Evolutionary conservation across 768 basidiomycete species (phyloP), one percentile per base, ranked within the genome.

Genomic region (Hericium alpestre): DNA sequence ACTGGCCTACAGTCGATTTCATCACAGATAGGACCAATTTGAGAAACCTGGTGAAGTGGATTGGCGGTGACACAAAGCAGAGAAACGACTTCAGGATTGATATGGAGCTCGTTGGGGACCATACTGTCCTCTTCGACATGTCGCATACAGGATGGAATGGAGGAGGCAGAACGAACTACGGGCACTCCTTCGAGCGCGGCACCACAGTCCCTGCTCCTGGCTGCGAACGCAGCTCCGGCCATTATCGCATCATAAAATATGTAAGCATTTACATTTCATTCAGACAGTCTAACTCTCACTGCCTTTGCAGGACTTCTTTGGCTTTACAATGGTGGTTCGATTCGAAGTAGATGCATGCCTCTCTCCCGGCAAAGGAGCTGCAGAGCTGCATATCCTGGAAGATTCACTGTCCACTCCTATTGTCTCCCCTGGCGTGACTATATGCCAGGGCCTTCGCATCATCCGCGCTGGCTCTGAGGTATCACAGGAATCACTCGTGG

Each of bases 41-140:
- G 16, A 75, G 86, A 22, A 86, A 86, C 65, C 70, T 89, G 46
- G 63, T 83, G 22, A 73, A 81, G 32, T 86, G 81, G 82, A 72
- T 78, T n/a, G 61, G 62, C 13, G 65, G 64, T 18, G 23, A 23
- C 23, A 71, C 69, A 20, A 69, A 67, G 7, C 59, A 64, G n/a
- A 23, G 64, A 69, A 64, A 70, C 11, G 77, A 80, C 54, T 91
- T 90, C 63, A 73, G 88, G n/a, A 85, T 91, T 59, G 86, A 91
- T 55, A 59, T 82, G 3, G 81, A 90, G 65, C 71, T 87, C 16
- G 76, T 74, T 0, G 86, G 86, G 0, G 63, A 63, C 15, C 72
- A 71, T 56, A 88, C 87, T 0, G 70, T 86, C 15, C 63, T 90
- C 27, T 70, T 89, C 62, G 81, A 79, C 56, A 72, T 87, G 1